These are phyloP conservation scores for Coemansia sp. DNA, from an alignment of 192 early-diverging fungal species.

Conservation along the genomic window DNA sequence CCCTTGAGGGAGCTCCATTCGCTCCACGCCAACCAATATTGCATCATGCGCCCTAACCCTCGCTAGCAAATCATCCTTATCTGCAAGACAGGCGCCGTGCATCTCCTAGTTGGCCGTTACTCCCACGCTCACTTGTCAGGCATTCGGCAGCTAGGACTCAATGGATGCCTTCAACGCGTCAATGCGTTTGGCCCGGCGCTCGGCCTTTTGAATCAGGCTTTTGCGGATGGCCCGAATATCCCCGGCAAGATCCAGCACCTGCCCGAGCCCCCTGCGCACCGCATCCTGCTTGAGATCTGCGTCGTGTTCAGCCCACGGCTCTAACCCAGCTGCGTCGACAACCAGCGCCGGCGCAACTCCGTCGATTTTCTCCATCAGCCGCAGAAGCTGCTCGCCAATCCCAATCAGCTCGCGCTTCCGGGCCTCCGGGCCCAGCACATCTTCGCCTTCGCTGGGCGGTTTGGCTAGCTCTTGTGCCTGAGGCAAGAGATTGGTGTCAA, in stretches of 20 bases:
- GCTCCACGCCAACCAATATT: too few species aligned
- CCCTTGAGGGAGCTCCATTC: too few species aligned
- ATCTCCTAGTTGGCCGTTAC: too few species aligned
- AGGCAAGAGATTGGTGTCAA: constrained; percentile 23
- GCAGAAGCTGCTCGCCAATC: constrained; percentile 23
- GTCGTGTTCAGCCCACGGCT: constrained; percentile 49
- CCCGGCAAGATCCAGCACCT: constrained; percentile 36
- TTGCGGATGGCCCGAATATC: constrained; percentile 38
- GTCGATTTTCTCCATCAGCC: constrained; percentile 48
- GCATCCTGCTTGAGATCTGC: constrained; percentile 16
- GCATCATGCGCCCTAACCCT: too few species aligned
- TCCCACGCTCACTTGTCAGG: too few species aligned
- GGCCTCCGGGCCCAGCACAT: not conserved
- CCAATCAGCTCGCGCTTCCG: constrained; percentile 20
- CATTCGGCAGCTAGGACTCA: too few species aligned
- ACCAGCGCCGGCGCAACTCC: constrained; percentile 42
- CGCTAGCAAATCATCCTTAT: too few species aligned
- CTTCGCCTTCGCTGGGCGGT: not conserved
- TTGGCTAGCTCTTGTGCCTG: constrained; percentile 14
- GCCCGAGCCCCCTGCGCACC: constrained; percentile 17
- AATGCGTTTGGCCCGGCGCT: constrained; percentile 25
- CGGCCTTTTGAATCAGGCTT: constrained; percentile 31
- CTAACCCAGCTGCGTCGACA: constrained; percentile 42
- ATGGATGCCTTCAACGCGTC: constrained; percentile 24
- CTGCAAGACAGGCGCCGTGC: too few species aligned